These are phyloP conservation scores for Obba rivulosa DNA, from an alignment of 768 basidiomycete genomes.

Conservation along the genomic window DNA sequence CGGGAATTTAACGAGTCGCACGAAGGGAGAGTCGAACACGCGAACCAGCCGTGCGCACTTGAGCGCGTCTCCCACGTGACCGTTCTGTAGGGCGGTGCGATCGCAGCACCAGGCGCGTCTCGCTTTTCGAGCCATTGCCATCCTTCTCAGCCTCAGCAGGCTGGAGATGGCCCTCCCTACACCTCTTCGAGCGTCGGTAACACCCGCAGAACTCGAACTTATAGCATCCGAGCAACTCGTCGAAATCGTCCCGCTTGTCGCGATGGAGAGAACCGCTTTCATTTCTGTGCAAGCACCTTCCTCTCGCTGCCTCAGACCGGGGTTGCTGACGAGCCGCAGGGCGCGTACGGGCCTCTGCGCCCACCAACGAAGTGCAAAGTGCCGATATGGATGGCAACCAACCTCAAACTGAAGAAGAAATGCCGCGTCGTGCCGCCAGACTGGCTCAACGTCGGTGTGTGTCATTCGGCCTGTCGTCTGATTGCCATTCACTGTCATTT, in stretches of 20 bases:
- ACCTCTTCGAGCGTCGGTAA: conserved; percentile 62
- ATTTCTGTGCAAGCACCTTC: conserved; percentile 59
- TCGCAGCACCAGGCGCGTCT: too few species aligned
- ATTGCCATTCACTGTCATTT: background rate
- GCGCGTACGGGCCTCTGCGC: conserved; percentile 86
- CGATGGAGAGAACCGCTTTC: conserved; percentile 88
- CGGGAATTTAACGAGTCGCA: conserved; percentile 1
- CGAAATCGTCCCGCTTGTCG: conserved; percentile 82
- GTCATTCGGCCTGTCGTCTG: background rate
- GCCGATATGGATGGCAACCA: conserved; percentile 95
- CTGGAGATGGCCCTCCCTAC: conserved; percentile 84
- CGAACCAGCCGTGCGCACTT: background rate
- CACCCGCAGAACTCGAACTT: conserved; percentile 83
- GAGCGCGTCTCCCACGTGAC: conserved; percentile 9
- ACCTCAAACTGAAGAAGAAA: conserved; percentile 91
- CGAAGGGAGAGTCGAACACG: conserved; percentile 1
- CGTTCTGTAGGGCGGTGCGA: background rate
- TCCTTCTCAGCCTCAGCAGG: too few species aligned
- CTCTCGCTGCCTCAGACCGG: background rate
- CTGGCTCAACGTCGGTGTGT: conserved; percentile 83
- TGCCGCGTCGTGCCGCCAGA: conserved; percentile 87
- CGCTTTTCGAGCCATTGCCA: too few species aligned
- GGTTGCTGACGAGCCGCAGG: conserved; percentile 38
- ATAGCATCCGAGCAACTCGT: conserved; percentile 81
- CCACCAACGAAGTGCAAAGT: conserved; percentile 82